Evolutionary conservation across 768 basidiomycete genomes (phyloP).

Genomic region (Pleurotus cornucopiae): DNA sequence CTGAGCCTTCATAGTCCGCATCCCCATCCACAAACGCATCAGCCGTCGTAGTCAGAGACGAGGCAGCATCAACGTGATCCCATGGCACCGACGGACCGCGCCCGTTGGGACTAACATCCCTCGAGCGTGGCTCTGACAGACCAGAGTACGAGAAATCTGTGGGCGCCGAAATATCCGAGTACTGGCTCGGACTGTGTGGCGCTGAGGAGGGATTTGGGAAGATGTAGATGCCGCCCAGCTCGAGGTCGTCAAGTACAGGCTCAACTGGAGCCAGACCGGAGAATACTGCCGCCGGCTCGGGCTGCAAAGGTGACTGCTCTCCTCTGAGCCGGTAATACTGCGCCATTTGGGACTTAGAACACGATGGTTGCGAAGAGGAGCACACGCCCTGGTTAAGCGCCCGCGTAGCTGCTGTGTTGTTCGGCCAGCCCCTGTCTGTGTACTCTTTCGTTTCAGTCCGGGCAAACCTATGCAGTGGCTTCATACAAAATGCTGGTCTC

Average conservation of each 20-base stretch:
- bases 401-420: neutral
- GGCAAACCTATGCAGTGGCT: neutral
- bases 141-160: slow-evolving; percentile 10
- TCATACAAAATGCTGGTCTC: slow-evolving; percentile 2
- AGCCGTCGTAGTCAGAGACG: neutral
- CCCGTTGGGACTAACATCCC: slow-evolving; percentile 3
- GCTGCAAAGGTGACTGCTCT: neutral
- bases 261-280: too few relatives aligned
- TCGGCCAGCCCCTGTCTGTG: neutral
- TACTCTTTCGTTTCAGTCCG: neutral
- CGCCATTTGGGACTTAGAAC: neutral
- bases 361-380: slow-evolving; percentile 4
- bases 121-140: slow-evolving; percentile 11
- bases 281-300: neutral
- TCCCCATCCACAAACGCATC: neutral
- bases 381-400: neutral
- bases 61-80: neutral
- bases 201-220: slow-evolving; percentile 19
- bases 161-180: slow-evolving; percentile 12
- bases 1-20: neutral
- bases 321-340: slow-evolving; percentile 6
- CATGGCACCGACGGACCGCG: neutral
- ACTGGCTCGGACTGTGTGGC: slow-evolving; percentile 14
- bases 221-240: slow-evolving; percentile 13
- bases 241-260: slow-evolving; percentile 4